Evolutionary conservation across 1,284 basidiomycete species (phyloP).

Genomic region (Ustilago trichophora): DNA sequence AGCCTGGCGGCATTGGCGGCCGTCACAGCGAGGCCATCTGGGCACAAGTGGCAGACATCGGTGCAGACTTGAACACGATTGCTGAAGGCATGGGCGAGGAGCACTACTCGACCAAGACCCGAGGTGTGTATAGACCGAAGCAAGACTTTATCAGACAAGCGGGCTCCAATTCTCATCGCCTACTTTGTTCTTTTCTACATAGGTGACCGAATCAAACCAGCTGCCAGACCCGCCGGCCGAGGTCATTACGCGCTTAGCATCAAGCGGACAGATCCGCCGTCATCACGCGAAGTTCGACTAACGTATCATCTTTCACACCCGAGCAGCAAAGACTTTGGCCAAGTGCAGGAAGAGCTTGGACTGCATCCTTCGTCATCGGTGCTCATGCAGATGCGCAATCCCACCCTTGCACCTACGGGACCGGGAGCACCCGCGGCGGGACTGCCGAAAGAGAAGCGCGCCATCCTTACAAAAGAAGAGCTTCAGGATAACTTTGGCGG

Average conservation of each 20-base stretch:
- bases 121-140: constrained; percentile 24
- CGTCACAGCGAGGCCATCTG: constrained; percentile 53
- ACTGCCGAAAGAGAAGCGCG: constrained; percentile 30
- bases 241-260: constrained; percentile 51
- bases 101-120: constrained; percentile 50
- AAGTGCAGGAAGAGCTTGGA: constrained; percentile 52
- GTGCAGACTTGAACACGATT: constrained; percentile 25
- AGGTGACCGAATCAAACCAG: constrained; percentile 47
- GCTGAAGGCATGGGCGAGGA: constrained; percentile 32
- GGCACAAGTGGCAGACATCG: constrained; percentile 48
- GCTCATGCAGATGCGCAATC: constrained; percentile 50
- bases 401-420: constrained; percentile 44
- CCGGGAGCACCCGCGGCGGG: constrained; percentile 43
- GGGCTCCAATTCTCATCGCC: too few relatives aligned
- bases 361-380: constrained; percentile 40
- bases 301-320: constrained; percentile 53
- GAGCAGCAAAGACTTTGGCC: constrained; percentile 41
- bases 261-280: constrained; percentile 43
- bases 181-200: neutral
- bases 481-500: constrained; percentile 53
- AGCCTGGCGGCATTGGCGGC: constrained; percentile 52
- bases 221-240: constrained; percentile 45
- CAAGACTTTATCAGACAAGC: too few relatives aligned
- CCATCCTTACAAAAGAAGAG: constrained; percentile 47
- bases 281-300: constrained; percentile 43